Conservation (phyloP, 768 basidiomycete genomes). For the Collybia mongolica region DNA sequence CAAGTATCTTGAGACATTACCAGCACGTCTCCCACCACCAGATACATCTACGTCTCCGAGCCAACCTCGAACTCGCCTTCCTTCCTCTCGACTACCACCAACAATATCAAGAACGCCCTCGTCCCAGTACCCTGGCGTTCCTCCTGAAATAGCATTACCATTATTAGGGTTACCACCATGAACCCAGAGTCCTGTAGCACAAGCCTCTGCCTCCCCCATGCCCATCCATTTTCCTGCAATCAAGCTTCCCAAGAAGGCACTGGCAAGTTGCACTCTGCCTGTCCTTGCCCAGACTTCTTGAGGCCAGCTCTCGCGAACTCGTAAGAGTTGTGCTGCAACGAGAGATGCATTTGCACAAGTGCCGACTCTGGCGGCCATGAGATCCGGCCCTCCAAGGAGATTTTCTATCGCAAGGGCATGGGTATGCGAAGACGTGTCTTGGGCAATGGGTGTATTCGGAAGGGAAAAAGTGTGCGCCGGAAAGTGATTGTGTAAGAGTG, state of each 20-base stretch:
- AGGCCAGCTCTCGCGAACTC: conserved; percentile 76
- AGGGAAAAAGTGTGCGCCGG: conserved; percentile 65
- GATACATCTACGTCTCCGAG: conserved; percentile 78
- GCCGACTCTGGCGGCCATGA: conserved; percentile 75
- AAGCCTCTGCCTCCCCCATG: conserved; percentile 76
- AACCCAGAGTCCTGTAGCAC: conserved; percentile 77
- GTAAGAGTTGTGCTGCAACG: conserved; percentile 72
- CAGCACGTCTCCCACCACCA: conserved; percentile 61
- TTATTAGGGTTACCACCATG: conserved; percentile 43
- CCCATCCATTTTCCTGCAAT: conserved; percentile 69
- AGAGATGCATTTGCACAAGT: conserved; percentile 69
- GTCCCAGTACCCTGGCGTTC: conserved; percentile 67
- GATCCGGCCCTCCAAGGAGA: conserved; percentile 74
- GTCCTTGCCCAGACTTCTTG: conserved; percentile 79
- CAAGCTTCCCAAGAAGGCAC: conserved; percentile 70
- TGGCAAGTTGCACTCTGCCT: conserved; percentile 75
- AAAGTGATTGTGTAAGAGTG: conserved; percentile 71
- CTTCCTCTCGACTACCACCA: conserved; percentile 74
- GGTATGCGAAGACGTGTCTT: conserved; percentile 79
- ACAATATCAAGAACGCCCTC: conserved; percentile 76
- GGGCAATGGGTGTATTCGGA: conserved; percentile 71
- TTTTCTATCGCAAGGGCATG: conserved; percentile 76
- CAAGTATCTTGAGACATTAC: conserved; percentile 70
- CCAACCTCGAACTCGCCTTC: conserved; percentile 70
- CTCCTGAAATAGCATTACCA: conserved; percentile 9